Percentiles rank a stretch among this genome's conserved stretches.
phyloP scores from a whole-genome alignment of 768 basidiomycete genomes.

The Boletales sp. region DNA sequence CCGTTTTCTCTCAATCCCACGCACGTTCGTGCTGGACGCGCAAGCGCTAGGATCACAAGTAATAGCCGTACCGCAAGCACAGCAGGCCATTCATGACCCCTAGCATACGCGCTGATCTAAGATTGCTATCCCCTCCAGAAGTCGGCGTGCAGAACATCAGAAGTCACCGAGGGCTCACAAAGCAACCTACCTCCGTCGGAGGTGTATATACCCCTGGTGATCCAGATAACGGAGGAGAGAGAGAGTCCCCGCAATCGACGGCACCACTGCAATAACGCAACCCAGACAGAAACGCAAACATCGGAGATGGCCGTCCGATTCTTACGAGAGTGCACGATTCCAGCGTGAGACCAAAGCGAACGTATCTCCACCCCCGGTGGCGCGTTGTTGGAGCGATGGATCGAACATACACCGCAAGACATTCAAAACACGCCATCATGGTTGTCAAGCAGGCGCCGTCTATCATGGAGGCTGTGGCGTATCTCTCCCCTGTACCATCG shows the following conservation, averaged over 20 bases:
- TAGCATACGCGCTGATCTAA: conserved; percentile 14
- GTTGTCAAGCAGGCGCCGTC: conserved; percentile 7
- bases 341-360: not conserved
- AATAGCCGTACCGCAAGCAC: not conserved
- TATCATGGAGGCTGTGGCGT: conserved; percentile 9
- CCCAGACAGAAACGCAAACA: conserved; percentile 8
- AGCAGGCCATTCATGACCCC: not conserved
- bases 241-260: conserved; percentile 3
- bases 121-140: conserved; percentile 12
- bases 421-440: not conserved
- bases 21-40: conserved; percentile 1
- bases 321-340: conserved; percentile 10
- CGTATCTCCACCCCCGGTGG: conserved; percentile 10
- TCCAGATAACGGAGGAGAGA: conserved; percentile 11
- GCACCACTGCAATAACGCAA: not conserved
- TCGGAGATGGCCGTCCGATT: conserved; percentile 12
- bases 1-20: conserved; percentile 1
- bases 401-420: conserved; percentile 7
- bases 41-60: not conserved
- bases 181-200: conserved; percentile 11
- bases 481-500: conserved; percentile 4
- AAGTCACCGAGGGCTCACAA: conserved; percentile 11
- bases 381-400: conserved; percentile 11
- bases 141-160: conserved; percentile 4
- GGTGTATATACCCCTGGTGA: conserved; percentile 15